Base-by-base conservation (phyloP, 2,329 filamentous ascomycete genomes). In the Bipolaris zeicola region DNA sequence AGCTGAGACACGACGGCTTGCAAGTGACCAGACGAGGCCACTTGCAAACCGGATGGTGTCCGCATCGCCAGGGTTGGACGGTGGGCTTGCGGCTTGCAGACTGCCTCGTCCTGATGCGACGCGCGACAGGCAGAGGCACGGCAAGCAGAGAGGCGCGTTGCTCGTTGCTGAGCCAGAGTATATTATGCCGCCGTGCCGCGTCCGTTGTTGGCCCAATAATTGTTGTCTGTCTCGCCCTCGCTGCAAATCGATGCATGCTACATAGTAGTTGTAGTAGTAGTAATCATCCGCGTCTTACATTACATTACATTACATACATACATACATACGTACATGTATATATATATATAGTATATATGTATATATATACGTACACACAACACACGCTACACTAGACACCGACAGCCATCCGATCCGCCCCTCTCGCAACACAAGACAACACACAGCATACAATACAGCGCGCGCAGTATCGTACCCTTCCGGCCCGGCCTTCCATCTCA, bases 21-120 rank as follows among this genome's bases (percentile, higher is more conserved):
- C 57, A 34, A 58, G 62, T 73, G 71, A 73, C 70, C 71, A 61
- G 61, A 52, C 60, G 60, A 64, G 67, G 66, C 70, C 64, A 64
- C 63, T 66, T 66, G 65, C 63, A 67, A 66, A 43, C 41, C 62
- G 60, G 60, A 43, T 57, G 48, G 52, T 57, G 61, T 56, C 60
- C 60, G 58, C 62, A 63, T 52, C 61, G 59, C 59, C 52, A 54
- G 60, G 59, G 56, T 56, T 55, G 57, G 50, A 24, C 39, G 33
- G 50, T 37, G 26, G 13, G 11, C 41, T 41, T 10, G 47, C 41
- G 16, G 47, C 47, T 38, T 50, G 26, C 28, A 42, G 18, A n/a
- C 10, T 39, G 37, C 38, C 44, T 37, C 43, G 45, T 53, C 26
- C 26, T 11, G 22, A 51, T 45, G 7, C 14, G 45, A 36, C 37